Base-by-base conservation (phyloP, 148 eudicot species). In the Pouteria glomerata region DNA sequence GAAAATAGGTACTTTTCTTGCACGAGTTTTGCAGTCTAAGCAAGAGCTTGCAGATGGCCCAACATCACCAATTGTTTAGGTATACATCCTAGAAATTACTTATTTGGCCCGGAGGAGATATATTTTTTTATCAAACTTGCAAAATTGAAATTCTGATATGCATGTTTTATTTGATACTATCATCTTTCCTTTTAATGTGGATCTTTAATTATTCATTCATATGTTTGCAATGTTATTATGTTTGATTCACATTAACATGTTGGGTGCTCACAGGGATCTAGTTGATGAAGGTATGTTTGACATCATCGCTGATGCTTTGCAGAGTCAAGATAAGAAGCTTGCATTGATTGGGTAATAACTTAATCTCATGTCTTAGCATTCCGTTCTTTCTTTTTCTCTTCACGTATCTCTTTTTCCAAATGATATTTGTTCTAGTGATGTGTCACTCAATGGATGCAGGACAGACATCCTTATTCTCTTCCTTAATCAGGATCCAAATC, bases 391-490 rank as follows among this genome's bases (percentile, higher is more conserved):
- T 2, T 26, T 8, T 30, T 5, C 11, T 3, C 21, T 33, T 0
- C 11, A 27, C 13, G 27, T 29, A 15, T 61, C 44, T 13, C 33
- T 30, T 45, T 26, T 18, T 76, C 39, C 70, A 65, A 50, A 68
- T 76, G 67, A 63, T 63, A 57, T 45, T 85, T 62, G 66, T 70
- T 80, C 44, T 85, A 53, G n/a, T n/a, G n/a, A n/a, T n/a, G n/a
- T n/a, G n/a, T n/a, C n/a, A n/a, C n/a, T n/a, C n/a, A n/a, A 82
- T 88, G 90, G 85, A 63, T 90, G 94, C 99, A 96, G 99, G 94
- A 87, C 99, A 87, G 99, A 96, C 83, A 96, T 92, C 68, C 92
- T 96, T 74, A 83, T 90, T 64, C 88, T 89, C 77, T 83, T 90
- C 79, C 59, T 89, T 73, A 96, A 84, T 81, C 99, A 90, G 79